Conservation (phyloP, 257 asterid species). For the Solanum infundibuliforme region DNA sequence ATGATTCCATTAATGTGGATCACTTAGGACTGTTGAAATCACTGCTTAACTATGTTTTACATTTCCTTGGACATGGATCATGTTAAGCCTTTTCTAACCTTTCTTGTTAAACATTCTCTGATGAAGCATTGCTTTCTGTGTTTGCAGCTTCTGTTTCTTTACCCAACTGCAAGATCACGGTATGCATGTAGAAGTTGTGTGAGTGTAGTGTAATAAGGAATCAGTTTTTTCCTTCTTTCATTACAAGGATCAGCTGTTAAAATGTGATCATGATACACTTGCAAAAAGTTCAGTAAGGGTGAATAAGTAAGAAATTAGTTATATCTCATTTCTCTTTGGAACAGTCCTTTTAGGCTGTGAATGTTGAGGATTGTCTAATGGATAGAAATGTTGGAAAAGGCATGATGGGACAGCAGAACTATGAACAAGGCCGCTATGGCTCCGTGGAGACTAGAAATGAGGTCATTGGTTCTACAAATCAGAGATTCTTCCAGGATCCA, state of each 20-base stretch:
- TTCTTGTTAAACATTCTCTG: neutral
- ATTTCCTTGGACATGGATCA: neutral
- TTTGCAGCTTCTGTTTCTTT: neutral
- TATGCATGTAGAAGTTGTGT: neutral
- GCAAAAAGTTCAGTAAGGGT: neutral
- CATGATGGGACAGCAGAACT: conserved; percentile 34
- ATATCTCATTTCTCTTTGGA: neutral
- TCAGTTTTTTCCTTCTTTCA: neutral
- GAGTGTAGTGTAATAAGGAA: neutral
- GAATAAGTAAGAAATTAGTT: neutral
- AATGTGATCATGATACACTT: neutral
- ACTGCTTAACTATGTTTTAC: neutral
- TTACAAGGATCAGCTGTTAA: neutral
- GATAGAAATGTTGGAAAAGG: conserved; percentile 44
- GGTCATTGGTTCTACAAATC: conserved; percentile 46
- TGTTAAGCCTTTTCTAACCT: neutral
- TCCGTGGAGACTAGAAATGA: conserved; percentile 43
- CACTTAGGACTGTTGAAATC: neutral
- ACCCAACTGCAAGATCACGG: neutral
- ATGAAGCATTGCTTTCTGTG: neutral
- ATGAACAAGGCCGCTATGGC: conserved; percentile 43
- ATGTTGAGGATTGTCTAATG: conserved; percentile 18
- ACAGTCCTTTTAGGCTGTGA: neutral
- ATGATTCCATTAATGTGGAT: neutral
- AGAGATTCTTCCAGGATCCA: conserved; percentile 51